A percentile compares a stretch with the other conserved stretches of the same genome.
Conservation (phyloP, 805 yeast species). For the Cyberlindnera sargentensis region DNA sequence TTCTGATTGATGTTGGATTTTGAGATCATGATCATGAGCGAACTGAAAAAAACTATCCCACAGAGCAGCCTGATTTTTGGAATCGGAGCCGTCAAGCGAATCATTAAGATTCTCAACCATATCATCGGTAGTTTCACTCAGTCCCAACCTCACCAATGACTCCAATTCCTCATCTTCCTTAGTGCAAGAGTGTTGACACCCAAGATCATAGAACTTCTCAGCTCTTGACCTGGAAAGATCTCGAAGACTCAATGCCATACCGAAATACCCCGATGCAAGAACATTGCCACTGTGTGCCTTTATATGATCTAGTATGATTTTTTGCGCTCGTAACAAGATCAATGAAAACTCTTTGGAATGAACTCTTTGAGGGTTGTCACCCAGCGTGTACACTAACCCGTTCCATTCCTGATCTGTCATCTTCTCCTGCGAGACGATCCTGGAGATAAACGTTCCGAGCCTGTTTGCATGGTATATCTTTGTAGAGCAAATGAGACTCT, state of each 20-base stretch:
- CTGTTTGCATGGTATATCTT: conserved; percentile 9
- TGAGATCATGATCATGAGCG: background rate
- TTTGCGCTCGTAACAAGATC: conserved; percentile 6
- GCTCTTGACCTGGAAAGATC: conserved; percentile 5
- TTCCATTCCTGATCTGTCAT: conserved; percentile 5
- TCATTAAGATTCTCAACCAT: conserved; percentile 1
- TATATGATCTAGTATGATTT: conserved; percentile 4
- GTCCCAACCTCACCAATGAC: background rate
- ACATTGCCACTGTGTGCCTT: background rate
- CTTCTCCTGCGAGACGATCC: conserved; percentile 4
- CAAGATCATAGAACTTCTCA: conserved; percentile 3
- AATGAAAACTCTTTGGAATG: conserved; percentile 8
- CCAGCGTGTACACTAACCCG: conserved; percentile 5
- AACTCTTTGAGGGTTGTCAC: conserved; percentile 2
- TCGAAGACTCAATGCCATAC: conserved; percentile 8
- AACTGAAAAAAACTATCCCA: conserved; percentile 9
- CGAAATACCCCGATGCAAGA: conserved; percentile 7
- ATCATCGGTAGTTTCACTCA: conserved; percentile 1
- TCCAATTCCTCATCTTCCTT: conserved; percentile 5
- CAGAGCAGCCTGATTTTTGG: background rate
- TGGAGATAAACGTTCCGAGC: conserved; percentile 1
- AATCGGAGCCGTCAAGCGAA: background rate
- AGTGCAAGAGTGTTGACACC: background rate
- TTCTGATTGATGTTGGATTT: background rate
- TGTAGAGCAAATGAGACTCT: conserved; percentile 8